A percentile compares a stretch with the other conserved stretches of the same genome.
Conservation (phyloP, 2,329 filamentous ascomycete species). For the Venturia effusa region DNA sequence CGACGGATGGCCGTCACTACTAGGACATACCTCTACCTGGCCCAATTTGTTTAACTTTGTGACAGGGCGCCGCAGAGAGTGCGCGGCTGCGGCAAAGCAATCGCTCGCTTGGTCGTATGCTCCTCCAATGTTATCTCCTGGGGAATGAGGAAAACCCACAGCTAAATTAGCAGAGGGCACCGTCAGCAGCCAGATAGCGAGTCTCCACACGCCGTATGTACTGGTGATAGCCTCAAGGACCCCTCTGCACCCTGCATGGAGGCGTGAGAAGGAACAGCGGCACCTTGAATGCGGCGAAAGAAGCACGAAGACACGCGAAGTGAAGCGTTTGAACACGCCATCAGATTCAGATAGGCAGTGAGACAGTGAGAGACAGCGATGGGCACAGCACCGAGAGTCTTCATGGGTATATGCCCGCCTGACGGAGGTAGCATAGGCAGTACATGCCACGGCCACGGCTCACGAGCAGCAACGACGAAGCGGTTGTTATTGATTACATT, state of each 20-base stretch:
- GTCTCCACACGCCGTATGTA: neutral
- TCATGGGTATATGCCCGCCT: neutral
- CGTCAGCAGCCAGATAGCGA: neutral
- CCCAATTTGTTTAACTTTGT: neutral
- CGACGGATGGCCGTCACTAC: neutral
- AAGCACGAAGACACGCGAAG: neutral
- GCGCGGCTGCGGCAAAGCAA: neutral
- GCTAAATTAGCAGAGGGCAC: neutral
- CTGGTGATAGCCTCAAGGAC: neutral
- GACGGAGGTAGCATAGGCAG: too few relatives aligned
- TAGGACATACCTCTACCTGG: too few relatives aligned
- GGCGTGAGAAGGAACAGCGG: neutral
- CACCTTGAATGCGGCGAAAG: neutral
- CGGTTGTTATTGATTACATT: neutral
- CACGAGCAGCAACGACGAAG: neutral
- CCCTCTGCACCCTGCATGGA: neutral
- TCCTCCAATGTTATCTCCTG: neutral
- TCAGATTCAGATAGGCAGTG: neutral
- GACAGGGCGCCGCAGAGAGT: neutral
- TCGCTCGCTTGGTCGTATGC: neutral
- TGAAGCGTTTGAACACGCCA: neutral
- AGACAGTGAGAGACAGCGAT: neutral
- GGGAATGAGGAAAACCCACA: neutral
- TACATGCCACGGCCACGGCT: too few relatives aligned
- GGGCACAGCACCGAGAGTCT: neutral